Evolutionary conservation across 2,329 filamentous ascomycete species (phyloP), one percentile per base, ranked within the genome.

Genomic region (Epichloe sibirici): DNA sequence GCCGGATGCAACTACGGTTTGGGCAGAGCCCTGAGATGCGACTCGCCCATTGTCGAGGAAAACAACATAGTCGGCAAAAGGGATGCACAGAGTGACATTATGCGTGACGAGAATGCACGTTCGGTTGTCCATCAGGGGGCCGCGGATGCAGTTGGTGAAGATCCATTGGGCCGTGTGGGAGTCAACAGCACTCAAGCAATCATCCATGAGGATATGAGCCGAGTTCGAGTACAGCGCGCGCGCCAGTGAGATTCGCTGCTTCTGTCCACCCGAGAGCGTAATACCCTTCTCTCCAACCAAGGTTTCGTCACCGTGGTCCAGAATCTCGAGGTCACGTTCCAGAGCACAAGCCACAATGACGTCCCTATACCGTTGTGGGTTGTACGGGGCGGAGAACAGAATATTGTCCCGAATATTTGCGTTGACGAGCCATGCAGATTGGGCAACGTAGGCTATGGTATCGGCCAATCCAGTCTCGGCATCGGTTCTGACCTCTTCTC

Each of bases 151-250:
- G 68, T 95, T 86, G 65, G 86, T 86, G 70, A 97, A 97, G 59
- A 98, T 97, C 85, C 94, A 96, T 67, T 96, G 94, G 2, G 90
- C 90, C 0, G 93, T 97, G 62, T 98, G 93, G 3, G 93, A 94
- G 67, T 98, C 93, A 37, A 98, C 93, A 31, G 93, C 93, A 64
- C 90, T 96, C 44, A 98, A 77, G 57, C 94, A 95, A 67, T 98
- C 93, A 63, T 98, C 93, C 48, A 98, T 77, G 11, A 98, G 78
- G 15, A 98, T 72, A 66, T 97, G 91, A 51, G 85, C 85, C 5
- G 90, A 94, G 68, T 89, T 91, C 58, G 89, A 95, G 70, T 98
- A 98, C n/a, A 98, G 77, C 1, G 93, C 93, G 59, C 93, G 84
- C n/a, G 93, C 93, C 45, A 98, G 78, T 13, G 91, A 96, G 49